phyloP scores from a whole-genome alignment of 192 early-diverging fungal species.

The Dissophora globulifera region DNA sequence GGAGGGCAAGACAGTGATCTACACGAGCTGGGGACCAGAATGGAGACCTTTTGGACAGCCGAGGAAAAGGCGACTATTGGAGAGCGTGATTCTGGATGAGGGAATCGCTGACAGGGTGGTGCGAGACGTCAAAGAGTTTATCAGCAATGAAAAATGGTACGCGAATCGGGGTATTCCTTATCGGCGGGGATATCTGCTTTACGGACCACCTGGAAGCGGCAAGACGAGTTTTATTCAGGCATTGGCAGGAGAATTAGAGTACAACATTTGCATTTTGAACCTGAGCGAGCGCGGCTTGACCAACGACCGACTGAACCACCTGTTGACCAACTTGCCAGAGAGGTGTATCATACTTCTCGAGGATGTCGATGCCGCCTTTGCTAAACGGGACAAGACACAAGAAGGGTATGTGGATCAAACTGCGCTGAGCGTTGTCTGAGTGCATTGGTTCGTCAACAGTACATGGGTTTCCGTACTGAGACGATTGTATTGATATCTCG shows the following conservation, averaged over 20 bases:
- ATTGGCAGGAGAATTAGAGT: slow-evolving; percentile 85
- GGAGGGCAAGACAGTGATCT: slow-evolving; percentile 96
- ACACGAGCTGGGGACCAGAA: slow-evolving; percentile 94
- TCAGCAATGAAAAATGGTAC: slow-evolving; percentile 85
- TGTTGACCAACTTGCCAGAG: slow-evolving; percentile 82
- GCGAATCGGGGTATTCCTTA: slow-evolving; percentile 89
- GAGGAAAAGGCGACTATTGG: slow-evolving; percentile 75
- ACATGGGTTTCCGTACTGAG: background rate
- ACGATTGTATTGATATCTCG: no score
- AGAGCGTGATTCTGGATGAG: slow-evolving; percentile 79
- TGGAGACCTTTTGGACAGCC: slow-evolving; percentile 98
- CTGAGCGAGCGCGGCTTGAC: slow-evolving; percentile 83
- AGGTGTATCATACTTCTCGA: slow-evolving; percentile 84
- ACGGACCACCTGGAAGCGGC: slow-evolving; percentile 90
- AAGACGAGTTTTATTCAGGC: slow-evolving; percentile 96
- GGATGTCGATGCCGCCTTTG: slow-evolving; percentile 89
- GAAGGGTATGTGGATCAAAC: slow-evolving; percentile 71
- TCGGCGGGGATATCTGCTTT: slow-evolving; percentile 86
- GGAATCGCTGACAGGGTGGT: slow-evolving; percentile 74
- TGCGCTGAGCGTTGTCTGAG: no score
- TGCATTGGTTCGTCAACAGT: no score
- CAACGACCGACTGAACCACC: slow-evolving; percentile 84
- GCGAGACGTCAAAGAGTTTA: slow-evolving; percentile 77
- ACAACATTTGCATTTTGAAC: slow-evolving; percentile 91
- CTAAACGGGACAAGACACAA: slow-evolving; percentile 72